These are phyloP conservation scores for Pigoraptor vietnamica DNA, from an alignment of 78 protist species.

Conservation along the genomic window DNA sequence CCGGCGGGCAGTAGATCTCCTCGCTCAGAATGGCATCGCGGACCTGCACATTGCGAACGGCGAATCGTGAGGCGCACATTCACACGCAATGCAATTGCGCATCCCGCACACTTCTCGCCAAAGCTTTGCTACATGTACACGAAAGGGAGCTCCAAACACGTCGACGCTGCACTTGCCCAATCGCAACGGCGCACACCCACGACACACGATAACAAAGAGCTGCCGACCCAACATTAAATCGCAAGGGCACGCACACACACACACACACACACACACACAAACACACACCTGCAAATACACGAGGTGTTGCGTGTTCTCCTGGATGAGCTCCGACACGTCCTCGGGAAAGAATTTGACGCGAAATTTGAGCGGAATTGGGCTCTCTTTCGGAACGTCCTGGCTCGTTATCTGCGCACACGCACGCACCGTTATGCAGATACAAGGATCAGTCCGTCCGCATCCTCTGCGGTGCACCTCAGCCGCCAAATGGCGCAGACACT, in stretches of 20 bases:
- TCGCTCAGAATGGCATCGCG: not conserved
- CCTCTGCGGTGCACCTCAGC: no score
- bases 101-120: no score
- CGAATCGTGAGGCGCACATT: no score
- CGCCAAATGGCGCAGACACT: no score
- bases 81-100: not conserved
- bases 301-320: not conserved
- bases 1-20: conserved; percentile 1
- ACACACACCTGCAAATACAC: not conserved
- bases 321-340: conserved; percentile 6
- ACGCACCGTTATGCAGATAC: no score
- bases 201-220: not conserved
- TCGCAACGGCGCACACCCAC: no score
- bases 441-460: no score
- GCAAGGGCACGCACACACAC: not conserved
- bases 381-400: not conserved
- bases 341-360: conserved; percentile 13
- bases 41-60: not conserved
- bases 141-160: no score
- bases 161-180: no score
- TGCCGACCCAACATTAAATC: not conserved
- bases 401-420: not conserved
- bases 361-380: not conserved
- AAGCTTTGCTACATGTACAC: no score
- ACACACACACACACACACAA: not conserved